Evolutionary conservation across 148 eudicot species (phyloP).

Genomic region (Talinum fruticosum): DNA sequence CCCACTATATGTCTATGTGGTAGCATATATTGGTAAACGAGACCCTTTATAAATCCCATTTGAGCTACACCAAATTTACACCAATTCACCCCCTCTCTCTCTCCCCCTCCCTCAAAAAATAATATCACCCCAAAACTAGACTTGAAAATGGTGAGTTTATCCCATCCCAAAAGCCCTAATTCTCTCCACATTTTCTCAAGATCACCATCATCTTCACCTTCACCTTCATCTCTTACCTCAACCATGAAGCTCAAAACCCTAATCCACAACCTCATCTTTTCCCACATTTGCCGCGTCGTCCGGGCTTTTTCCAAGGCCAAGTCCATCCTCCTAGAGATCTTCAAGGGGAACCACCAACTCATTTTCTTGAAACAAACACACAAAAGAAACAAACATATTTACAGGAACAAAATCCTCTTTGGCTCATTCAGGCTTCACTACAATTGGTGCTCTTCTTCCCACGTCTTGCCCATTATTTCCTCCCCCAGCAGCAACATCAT

Average conservation of each 20-base stretch:
- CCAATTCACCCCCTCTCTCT: background rate
- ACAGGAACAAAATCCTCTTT: slow-evolving; percentile 48
- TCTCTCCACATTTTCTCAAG: slow-evolving; percentile 46
- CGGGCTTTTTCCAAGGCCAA: slow-evolving; percentile 72
- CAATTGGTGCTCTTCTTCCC: slow-evolving; percentile 85
- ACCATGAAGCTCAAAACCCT: slow-evolving; percentile 68
- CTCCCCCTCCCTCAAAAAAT: background rate
- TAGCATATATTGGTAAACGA: slow-evolving; percentile 40
- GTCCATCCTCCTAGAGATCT: slow-evolving; percentile 48
- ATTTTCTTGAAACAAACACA: slow-evolving; percentile 32
- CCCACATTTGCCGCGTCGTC: slow-evolving; percentile 54
- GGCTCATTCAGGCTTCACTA: slow-evolving; percentile 87
- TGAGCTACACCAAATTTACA: slow-evolving; percentile 21
- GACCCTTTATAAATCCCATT: slow-evolving; percentile 47
- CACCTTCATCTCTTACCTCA: slow-evolving; percentile 34
- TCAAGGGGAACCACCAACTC: slow-evolving; percentile 50
- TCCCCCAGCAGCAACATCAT: background rate
- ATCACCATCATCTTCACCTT: slow-evolving; percentile 11
- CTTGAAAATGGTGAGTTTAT: slow-evolving; percentile 43
- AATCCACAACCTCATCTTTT: slow-evolving; percentile 54
- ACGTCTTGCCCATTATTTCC: slow-evolving; percentile 52
- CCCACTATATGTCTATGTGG: slow-evolving; percentile 9
- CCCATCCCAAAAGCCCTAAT: slow-evolving; percentile 41
- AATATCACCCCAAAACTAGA: background rate
- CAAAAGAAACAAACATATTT: slow-evolving; percentile 47